A percentile compares a stretch with the other conserved stretches of the same genome.
These are phyloP conservation scores for Xerophyta viscosa DNA, from an alignment of 106 monocot genomes.

Conservation along the genomic window DNA sequence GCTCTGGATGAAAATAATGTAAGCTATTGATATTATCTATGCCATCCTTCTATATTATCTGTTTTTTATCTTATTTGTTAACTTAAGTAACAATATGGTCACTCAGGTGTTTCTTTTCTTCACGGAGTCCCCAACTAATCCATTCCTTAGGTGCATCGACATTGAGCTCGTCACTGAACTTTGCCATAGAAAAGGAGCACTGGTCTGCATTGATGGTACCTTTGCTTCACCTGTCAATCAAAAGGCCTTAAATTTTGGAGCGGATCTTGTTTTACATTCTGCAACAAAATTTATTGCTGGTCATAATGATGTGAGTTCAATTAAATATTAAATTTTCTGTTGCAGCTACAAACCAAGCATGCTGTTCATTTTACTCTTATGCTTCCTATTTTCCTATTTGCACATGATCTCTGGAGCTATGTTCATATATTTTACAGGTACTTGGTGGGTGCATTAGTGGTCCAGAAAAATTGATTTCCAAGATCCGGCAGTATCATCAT, in stretches of 20 bases:
- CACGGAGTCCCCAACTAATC: slow-evolving; percentile 96
- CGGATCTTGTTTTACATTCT: slow-evolving; percentile 92
- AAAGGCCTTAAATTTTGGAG: slow-evolving; percentile 83
- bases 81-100: background rate
- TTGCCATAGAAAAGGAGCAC: slow-evolving; percentile 80
- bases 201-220: slow-evolving; percentile 94
- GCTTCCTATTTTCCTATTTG: too few relatives aligned
- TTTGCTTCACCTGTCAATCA: slow-evolving; percentile 97
- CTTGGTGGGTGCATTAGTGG: slow-evolving; percentile 96
- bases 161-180: slow-evolving; percentile 75
- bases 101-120: slow-evolving; percentile 92
- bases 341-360: too few relatives aligned
- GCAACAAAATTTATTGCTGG: slow-evolving; percentile 92
- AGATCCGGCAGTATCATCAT: slow-evolving; percentile 75
- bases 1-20: slow-evolving; percentile 77
- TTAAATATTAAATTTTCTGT: background rate
- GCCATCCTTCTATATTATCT: background rate
- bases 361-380: too few relatives aligned
- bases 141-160: slow-evolving; percentile 89
- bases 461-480: slow-evolving; percentile 58
- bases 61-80: background rate
- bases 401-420: too few relatives aligned
- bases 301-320: slow-evolving; percentile 87
- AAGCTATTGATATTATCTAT: slow-evolving; percentile 6
- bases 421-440: slow-evolving; percentile 34